Evolutionary conservation across 1,284 basidiomycete species (phyloP).

Genomic region (Amylostereum chailletii): DNA sequence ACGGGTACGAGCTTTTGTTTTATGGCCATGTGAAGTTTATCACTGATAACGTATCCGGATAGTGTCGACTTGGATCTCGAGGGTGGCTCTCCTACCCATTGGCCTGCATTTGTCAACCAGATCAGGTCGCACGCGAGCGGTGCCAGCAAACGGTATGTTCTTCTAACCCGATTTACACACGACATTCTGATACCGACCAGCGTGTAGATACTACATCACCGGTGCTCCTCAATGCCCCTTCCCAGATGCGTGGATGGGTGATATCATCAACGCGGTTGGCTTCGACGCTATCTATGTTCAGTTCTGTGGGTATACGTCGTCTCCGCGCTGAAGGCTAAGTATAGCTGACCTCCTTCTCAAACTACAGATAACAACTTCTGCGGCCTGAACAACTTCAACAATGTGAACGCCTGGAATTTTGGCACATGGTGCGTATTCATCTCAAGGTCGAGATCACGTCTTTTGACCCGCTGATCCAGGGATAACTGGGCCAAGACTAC

Average conservation of each 20-base stretch:
- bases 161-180: background rate
- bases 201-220: conserved; percentile 47
- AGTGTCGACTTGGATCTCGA: conserved; percentile 64
- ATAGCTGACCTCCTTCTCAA: background rate
- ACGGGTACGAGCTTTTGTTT: conserved; percentile 36
- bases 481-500: conserved; percentile 53
- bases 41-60: background rate
- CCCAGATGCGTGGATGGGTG: conserved; percentile 50
- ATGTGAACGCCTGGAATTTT: conserved; percentile 43
- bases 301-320: conserved; percentile 29
- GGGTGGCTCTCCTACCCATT: conserved; percentile 31
- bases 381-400: conserved; percentile 31
- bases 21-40: background rate
- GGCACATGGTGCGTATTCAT: conserved; percentile 31
- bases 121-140: conserved; percentile 37
- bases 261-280: conserved; percentile 41
- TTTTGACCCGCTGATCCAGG: conserved; percentile 24
- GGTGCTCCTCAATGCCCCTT: conserved; percentile 62
- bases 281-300: conserved; percentile 63
- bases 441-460: background rate
- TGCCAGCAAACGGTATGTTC: conserved; percentile 40
- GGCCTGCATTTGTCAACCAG: conserved; percentile 43
- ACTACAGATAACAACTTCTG: conserved; percentile 51
- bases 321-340: too few relatives aligned
- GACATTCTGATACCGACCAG: background rate